Base-by-base conservation (phyloP, 257 asterid genomes). In the Petunia axillaris region DNA sequence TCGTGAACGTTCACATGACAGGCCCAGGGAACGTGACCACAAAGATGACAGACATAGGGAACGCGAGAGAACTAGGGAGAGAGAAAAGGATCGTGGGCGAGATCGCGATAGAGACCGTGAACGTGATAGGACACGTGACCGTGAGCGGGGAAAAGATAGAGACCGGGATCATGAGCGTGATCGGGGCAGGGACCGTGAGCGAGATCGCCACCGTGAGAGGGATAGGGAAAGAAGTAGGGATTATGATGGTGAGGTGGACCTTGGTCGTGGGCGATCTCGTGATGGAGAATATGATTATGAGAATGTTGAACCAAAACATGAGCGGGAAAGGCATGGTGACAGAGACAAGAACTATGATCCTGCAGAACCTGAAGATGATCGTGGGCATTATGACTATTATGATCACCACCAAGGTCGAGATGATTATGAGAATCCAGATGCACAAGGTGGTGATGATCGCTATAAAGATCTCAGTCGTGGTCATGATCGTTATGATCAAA, bases 31-130 rank as follows among this genome's bases (percentile, higher is more conserved):
- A 8, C 99, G 97, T 76, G 98, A 95, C 71, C 92, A 86, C 48
- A 89, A 94, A 84, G 99, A 92, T 25, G 96, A 95, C 57, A 90
- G 91, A 82, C 97, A 90, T 80, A 86, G 93, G 79, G 99, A 96
- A 71, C 97, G 96, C 3, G 99, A 96, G 46, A 89, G 93, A 81
- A 96, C 52, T 48, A 89, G 79, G 82, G 98, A 91, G 59, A 86
- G 90, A 62, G 95, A 91, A 63, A 89, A 89, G 53, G 98, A 89
- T 68, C 90, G 91, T 16, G 91, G 88, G 8, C 85, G 94, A 14
- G 89, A 82, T 46, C 91, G 90, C 1, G 90, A 81, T 46, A 65
- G 85, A 16, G 90, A 82, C 11, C 81, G 88, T 4, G 93, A 89
- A 53, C 84, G 93, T 64, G 90, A 86, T 10, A 87, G 92, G 41